These are phyloP conservation scores for Nyssa sinensis DNA, from an alignment of 148 eudicot genomes.

Conservation along the genomic window DNA sequence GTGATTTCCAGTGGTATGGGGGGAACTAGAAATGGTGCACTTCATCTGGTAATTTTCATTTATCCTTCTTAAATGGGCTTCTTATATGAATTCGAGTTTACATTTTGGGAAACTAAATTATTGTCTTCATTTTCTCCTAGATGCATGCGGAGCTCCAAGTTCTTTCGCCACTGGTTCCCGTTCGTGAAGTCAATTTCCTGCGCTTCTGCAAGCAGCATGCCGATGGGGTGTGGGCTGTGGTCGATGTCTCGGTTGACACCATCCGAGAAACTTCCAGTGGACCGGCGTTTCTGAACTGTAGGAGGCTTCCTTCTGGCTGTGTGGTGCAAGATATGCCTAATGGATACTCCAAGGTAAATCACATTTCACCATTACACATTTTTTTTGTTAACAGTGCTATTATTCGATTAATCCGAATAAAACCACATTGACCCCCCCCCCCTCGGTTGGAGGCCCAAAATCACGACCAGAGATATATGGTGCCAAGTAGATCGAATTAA, in stretches of 20 bases:
- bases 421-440: too few relatives aligned
- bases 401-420: too few relatives aligned
- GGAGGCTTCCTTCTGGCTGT: slow-evolving; percentile 97
- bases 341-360: slow-evolving; percentile 89
- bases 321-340: slow-evolving; percentile 98
- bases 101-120: neutral
- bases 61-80: neutral
- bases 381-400: too few relatives aligned
- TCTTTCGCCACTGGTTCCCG: slow-evolving; percentile 89
- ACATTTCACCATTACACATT: neutral
- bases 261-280: slow-evolving; percentile 60
- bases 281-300: slow-evolving; percentile 51
- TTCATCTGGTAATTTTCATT: slow-evolving; percentile 65
- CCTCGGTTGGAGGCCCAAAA: too few relatives aligned
- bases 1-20: slow-evolving; percentile 90
- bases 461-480: too few relatives aligned
- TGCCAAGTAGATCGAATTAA: too few relatives aligned
- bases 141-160: slow-evolving; percentile 97
- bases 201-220: slow-evolving; percentile 96
- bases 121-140: slow-evolving; percentile 26
- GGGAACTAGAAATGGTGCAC: slow-evolving; percentile 89
- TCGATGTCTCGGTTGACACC: slow-evolving; percentile 79
- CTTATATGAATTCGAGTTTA: neutral
- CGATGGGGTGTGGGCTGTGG: slow-evolving; percentile 95
- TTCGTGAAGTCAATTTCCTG: slow-evolving; percentile 79